Conservation (phyloP, 768 basidiomycete genomes). For the Russula earlei region DNA sequence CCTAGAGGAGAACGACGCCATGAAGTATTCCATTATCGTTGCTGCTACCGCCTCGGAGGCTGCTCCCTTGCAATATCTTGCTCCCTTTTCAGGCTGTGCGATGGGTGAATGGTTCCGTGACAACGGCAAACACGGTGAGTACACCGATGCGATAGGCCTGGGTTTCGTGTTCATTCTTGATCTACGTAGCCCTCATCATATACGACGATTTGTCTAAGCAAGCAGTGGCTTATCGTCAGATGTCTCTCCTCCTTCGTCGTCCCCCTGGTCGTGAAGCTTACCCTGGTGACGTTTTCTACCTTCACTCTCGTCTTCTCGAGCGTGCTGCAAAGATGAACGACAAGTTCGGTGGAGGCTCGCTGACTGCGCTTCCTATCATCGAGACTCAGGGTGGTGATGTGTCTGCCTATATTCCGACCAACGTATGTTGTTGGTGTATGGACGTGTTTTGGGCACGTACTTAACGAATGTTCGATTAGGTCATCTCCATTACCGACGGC, state of each 20-base stretch:
- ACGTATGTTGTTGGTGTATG: conserved; percentile 40
- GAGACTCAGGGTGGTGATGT: conserved; percentile 99
- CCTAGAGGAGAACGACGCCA: conserved; percentile 98
- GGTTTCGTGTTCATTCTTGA: neutral
- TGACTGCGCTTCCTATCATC: conserved; percentile 98
- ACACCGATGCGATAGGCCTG: neutral
- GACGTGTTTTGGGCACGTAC: neutral
- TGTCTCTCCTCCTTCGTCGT: conserved; percentile 99
- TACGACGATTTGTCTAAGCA: conserved; percentile 99
- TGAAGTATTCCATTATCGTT: conserved; percentile 99
- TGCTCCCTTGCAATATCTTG: conserved; percentile 97
- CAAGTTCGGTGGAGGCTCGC: conserved; percentile 95
- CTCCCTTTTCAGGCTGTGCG: conserved; percentile 99
- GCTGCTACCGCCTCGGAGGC: conserved; percentile 99
- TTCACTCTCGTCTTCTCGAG: conserved; percentile 99
- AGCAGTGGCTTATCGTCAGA: conserved; percentile 99
- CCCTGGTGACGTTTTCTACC: conserved; percentile 99
- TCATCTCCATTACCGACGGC: conserved; percentile 99
- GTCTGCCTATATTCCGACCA: conserved; percentile 96
- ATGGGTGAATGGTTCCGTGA: conserved; percentile 99
- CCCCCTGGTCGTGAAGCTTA: conserved; percentile 99
- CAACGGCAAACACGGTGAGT: conserved; percentile 95
- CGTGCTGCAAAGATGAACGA: conserved; percentile 99
- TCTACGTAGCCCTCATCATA: conserved; percentile 75
- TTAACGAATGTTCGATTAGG: conserved; percentile 37